A percentile compares a stretch with the other conserved stretches of the same genome.
Evolutionary conservation across 306 rosid species (phyloP).

Genomic region (Dryas octopetala): DNA sequence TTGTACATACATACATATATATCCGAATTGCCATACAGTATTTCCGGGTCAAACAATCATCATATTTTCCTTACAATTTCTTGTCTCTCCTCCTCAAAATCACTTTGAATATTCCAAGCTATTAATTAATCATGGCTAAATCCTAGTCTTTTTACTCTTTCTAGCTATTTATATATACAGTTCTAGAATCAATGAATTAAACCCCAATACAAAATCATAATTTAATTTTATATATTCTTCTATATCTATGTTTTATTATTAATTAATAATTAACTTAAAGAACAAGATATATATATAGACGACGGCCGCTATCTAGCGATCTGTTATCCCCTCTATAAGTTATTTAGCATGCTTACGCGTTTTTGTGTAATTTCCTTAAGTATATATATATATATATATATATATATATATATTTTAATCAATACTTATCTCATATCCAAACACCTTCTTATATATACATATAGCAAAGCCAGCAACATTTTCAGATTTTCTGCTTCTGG

Average conservation of each 20-base stretch:
- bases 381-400: too few relatives aligned
- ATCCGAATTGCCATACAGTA: background rate
- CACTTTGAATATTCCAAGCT: background rate
- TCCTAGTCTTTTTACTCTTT: background rate
- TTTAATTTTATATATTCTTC: too few relatives aligned
- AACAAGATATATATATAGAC: slow-evolving; percentile 27
- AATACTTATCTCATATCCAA: too few relatives aligned
- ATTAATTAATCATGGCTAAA: background rate
- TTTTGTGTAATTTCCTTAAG: background rate
- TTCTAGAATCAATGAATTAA: background rate
- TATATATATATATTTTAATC: too few relatives aligned
- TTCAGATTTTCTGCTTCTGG: background rate
- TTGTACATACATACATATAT: too few relatives aligned
- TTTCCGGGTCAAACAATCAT: slow-evolving; percentile 8
- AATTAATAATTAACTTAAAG: slow-evolving; percentile 3
- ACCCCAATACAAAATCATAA: background rate
- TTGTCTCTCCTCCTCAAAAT: background rate
- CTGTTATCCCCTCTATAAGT: slow-evolving; percentile 14
- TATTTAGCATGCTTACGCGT: slow-evolving; percentile 10
- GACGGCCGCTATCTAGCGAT: slow-evolving; percentile 13
- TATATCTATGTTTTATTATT: too few relatives aligned
- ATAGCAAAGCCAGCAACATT: slow-evolving; percentile 5
- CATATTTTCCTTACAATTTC: background rate
- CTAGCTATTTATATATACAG: background rate
- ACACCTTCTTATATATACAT: background rate